Percentiles rank a stretch among this genome's conserved stretches.
These are phyloP conservation scores for Parastagonospora nodorum DNA, from an alignment of 2,329 filamentous ascomycete genomes.

Conservation along the genomic window DNA sequence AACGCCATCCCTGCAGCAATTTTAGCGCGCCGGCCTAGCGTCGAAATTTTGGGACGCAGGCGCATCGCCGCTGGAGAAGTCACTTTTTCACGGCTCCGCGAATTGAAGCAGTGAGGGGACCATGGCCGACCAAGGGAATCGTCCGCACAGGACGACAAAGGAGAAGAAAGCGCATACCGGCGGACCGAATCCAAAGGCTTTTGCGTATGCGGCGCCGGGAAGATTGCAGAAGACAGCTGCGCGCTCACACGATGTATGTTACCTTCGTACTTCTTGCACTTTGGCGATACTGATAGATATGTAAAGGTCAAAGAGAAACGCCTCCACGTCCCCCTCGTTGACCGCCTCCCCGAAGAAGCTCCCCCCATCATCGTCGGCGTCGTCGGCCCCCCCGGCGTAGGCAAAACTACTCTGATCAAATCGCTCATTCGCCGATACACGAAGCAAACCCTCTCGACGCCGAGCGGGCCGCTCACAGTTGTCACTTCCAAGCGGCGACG, in stretches of 20 bases:
- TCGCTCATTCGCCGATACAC: constrained; percentile 92
- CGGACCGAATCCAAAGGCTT: constrained; percentile 88
- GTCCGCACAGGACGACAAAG: constrained; percentile 83
- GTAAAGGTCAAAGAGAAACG: constrained; percentile 88
- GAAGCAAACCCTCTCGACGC: constrained; percentile 90
- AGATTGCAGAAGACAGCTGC: constrained; percentile 76
- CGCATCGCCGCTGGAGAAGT: constrained; percentile 5
- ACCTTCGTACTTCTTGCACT: not conserved
- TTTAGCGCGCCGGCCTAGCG: constrained; percentile 36
- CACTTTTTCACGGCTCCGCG: not conserved
- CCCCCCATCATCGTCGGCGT: constrained; percentile 92
- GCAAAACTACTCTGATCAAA: constrained; percentile 95
- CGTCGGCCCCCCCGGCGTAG: constrained; percentile 90
- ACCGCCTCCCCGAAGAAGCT: constrained; percentile 92
- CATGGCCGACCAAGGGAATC: constrained; percentile 76
- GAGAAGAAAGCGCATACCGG: constrained; percentile 78
- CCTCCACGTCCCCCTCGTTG: constrained; percentile 93
- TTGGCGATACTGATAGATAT: not conserved
- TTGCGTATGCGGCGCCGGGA: constrained; percentile 81
- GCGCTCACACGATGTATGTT: constrained; percentile 69
- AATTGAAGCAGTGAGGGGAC: not conserved
- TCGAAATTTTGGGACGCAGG: constrained; percentile 37
- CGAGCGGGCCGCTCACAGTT: constrained; percentile 90
- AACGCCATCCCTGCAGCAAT: constrained; percentile 29
- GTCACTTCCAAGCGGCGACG: constrained; percentile 96